Percentiles rank a stretch among this genome's conserved stretches.
Evolutionary conservation across 176 grass and related monocot genomes (phyloP).

Genomic region (Saccharum officinarum): DNA sequence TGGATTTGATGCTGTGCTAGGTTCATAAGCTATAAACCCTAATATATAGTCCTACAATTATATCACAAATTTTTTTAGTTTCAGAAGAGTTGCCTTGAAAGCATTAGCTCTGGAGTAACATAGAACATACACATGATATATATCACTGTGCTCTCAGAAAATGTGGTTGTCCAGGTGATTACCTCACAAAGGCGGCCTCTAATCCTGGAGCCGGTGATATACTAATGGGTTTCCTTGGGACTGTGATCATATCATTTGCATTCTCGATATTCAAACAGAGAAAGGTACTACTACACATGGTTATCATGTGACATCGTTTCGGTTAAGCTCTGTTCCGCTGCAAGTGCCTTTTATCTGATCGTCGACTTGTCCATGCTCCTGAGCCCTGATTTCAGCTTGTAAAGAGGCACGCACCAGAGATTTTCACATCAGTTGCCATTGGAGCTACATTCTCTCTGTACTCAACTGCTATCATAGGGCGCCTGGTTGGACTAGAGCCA

Average conservation of each 20-base stretch:
- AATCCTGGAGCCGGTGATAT: conserved; percentile 93
- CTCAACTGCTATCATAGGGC: conserved; percentile 84
- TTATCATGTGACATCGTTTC: background rate
- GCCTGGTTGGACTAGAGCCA: conserved; percentile 67
- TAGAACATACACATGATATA: background rate
- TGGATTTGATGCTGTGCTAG: conserved; percentile 77
- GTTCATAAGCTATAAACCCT: conserved; percentile 45
- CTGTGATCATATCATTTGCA: conserved; percentile 92
- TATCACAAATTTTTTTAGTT: background rate
- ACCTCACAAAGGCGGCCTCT: conserved; percentile 77
- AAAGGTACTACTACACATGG: conserved; percentile 46
- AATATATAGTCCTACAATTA: background rate
- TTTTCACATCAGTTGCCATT: conserved; percentile 86
- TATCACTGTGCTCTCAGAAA: background rate
- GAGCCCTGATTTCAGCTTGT: conserved; percentile 60
- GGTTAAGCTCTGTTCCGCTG: background rate
- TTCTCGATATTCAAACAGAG: conserved; percentile 99
- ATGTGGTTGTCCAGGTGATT: conserved; percentile 62
- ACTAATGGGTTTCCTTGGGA: conserved; percentile 95
- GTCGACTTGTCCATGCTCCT: background rate
- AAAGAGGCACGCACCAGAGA: conserved; percentile 85
- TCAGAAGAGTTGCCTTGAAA: background rate
- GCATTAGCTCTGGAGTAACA: background rate
- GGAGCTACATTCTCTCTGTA: conserved; percentile 78
- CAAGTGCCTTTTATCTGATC: background rate